Evolutionary conservation across 2,329 filamentous ascomycete species (phyloP), one percentile per base, ranked within the genome.

Genomic region (Dothistroma pini): DNA sequence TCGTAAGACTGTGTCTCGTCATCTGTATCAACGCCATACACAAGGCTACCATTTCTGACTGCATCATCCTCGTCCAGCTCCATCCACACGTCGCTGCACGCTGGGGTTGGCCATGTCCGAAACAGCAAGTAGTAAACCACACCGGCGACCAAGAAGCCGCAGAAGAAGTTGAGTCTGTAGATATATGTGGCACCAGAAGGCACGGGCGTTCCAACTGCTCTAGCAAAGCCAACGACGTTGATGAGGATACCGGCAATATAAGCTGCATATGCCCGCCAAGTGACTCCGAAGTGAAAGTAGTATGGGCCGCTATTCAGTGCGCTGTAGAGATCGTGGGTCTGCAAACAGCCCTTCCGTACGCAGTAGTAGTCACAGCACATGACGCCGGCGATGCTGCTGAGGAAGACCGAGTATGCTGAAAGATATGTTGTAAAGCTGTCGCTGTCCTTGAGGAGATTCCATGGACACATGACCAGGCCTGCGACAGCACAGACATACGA

Each of bases 391-490:
- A 97, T 96, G 49, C 89, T 91, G 61, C 89, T 93, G n/a, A 97
- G 83, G 77, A 97, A 97, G 59, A 97, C 91, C 2, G 89, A 92
- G 79, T 96, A 96, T 0, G 93, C 89, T 0, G 90, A 95, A 0
- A 97, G 85, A 72, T 96, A 96, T 3, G 90, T 96, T 0, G 90
- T 95, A 79, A 96, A 96, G 76, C 88, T 87, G 79, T 93, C 96
- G 50, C 85, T 85, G 50, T 80, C 80, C 1, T 83, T 86, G 9
- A 96, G 84, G 0, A 96, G 83, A 62, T 90, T 89, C 85, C 88
- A 93, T 0, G 93, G 93, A 73, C 90, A 95, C 85, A 96, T 96
- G 64, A 86, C 89, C 12, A 96, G 80, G 58, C 91, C 91, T 58
- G 96, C 80, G 1, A 82, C 74, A 0, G 92, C 92, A 71, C 91